These are phyloP conservation scores for Agaricales sp. DNA, from an alignment of 1,284 basidiomycete genomes.

Conservation along the genomic window DNA sequence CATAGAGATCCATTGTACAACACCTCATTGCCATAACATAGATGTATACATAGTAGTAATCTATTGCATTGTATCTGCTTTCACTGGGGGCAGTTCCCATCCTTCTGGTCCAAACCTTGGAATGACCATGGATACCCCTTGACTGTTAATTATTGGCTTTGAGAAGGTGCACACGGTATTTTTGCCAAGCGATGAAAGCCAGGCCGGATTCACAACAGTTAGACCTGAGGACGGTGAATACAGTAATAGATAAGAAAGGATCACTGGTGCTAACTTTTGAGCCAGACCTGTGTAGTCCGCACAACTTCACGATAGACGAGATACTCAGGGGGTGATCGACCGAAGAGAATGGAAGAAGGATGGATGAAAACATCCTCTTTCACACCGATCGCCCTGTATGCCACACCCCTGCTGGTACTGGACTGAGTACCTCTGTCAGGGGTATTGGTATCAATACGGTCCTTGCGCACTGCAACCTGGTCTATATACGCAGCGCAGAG, in stretches of 20 bases:
- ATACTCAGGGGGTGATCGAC: constrained; percentile 74
- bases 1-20: no score
- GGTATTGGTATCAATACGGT: constrained; percentile 51
- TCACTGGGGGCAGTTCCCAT: constrained; percentile 76
- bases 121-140: constrained; percentile 57
- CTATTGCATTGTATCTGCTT: neutral
- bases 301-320: constrained; percentile 81
- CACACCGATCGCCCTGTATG: constrained; percentile 81
- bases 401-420: constrained; percentile 68
- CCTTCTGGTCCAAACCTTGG: constrained; percentile 77
- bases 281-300: constrained; percentile 63
- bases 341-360: constrained; percentile 75
- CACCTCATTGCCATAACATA: no score
- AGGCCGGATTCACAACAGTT: constrained; percentile 82
- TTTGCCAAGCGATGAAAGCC: constrained; percentile 78
- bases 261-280: constrained; percentile 56
- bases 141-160: constrained; percentile 69
- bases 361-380: constrained; percentile 89
- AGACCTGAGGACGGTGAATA: constrained; percentile 38
- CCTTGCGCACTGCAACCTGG: constrained; percentile 90
- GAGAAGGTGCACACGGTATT: constrained; percentile 80
- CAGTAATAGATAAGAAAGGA: constrained; percentile 10
- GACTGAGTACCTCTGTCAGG: constrained; percentile 56
- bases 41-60: neutral
- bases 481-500: constrained; percentile 90